phyloP scores from a whole-genome alignment of 2,329 filamentous ascomycete genomes.

The Elsinoe fawcettii region DNA sequence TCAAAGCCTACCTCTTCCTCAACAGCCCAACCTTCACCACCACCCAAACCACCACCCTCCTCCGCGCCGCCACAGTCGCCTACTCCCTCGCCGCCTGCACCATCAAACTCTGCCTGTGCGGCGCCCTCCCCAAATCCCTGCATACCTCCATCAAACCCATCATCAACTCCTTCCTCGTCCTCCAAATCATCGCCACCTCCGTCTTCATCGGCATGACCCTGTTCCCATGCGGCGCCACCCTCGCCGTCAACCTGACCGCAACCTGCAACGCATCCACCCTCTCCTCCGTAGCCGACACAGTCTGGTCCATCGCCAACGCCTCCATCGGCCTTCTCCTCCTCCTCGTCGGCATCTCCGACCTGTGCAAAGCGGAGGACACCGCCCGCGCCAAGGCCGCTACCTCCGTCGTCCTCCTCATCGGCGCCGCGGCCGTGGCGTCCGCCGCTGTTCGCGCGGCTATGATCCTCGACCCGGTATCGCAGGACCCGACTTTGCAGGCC shows the following conservation, averaged over 20 bases:
- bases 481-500: background rate
- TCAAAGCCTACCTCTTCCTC: background rate
- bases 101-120: background rate
- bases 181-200: background rate
- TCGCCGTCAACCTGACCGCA: constrained; percentile 3
- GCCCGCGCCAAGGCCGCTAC: background rate
- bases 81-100: background rate
- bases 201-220: constrained; percentile 9
- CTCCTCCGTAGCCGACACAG: background rate
- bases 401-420: background rate
- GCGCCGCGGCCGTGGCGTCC: background rate
- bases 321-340: constrained; percentile 1
- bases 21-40: background rate
- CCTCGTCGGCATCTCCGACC: background rate
- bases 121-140: background rate
- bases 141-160: background rate
- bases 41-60: constrained; percentile 2
- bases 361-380: background rate
- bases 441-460: background rate
- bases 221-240: constrained; percentile 14
- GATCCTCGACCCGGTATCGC: background rate
- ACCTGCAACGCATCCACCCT: background rate
- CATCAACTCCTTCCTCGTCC: background rate
- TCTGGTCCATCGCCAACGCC: constrained; percentile 3
- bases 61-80: background rate